phyloP scores from a whole-genome alignment of 2,329 filamentous ascomycete genomes.

The Aspergillus calidoustus region DNA sequence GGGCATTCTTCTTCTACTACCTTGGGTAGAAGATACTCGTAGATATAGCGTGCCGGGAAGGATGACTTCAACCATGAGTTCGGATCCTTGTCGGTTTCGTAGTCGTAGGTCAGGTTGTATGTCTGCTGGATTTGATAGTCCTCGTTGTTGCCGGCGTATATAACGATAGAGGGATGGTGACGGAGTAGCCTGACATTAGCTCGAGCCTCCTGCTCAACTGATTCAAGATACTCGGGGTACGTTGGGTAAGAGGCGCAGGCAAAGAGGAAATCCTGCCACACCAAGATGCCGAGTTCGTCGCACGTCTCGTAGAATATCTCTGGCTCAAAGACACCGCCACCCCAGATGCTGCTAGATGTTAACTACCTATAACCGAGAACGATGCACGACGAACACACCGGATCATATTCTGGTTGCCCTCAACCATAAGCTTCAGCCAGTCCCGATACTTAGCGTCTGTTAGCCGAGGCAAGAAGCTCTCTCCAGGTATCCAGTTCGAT shows the following conservation, averaged over 20 bases:
- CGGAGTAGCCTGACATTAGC: conserved; percentile 71
- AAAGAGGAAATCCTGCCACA: conserved; percentile 92
- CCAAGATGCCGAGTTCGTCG: conserved; percentile 75
- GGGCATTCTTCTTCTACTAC: conserved; percentile 71
- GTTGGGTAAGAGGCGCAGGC: conserved; percentile 77
- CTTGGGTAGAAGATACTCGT: conserved; percentile 83
- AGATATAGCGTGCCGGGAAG: conserved; percentile 91
- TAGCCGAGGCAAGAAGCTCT: conserved; percentile 63
- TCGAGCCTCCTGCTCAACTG: conserved; percentile 67
- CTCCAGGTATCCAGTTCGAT: conserved; percentile 69
- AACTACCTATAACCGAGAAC: neutral
- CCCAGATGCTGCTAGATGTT: conserved; percentile 59
- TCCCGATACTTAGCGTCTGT: conserved; percentile 59
- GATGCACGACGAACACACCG: conserved; percentile 24
- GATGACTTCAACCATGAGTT: conserved; percentile 84
- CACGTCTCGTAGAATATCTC: conserved; percentile 75
- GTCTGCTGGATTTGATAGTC: conserved; percentile 86
- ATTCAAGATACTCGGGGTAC: conserved; percentile 64
- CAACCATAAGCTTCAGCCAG: conserved; percentile 64
- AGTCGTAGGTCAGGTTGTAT: conserved; percentile 75
- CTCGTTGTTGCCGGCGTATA: conserved; percentile 93
- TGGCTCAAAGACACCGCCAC: conserved; percentile 78
- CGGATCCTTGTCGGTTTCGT: conserved; percentile 71
- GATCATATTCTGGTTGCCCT: conserved; percentile 67
- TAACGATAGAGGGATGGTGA: conserved; percentile 84